Evolutionary conservation across 2,329 filamentous ascomycete species (phyloP).

Genomic region (Talaromyces sp.): DNA sequence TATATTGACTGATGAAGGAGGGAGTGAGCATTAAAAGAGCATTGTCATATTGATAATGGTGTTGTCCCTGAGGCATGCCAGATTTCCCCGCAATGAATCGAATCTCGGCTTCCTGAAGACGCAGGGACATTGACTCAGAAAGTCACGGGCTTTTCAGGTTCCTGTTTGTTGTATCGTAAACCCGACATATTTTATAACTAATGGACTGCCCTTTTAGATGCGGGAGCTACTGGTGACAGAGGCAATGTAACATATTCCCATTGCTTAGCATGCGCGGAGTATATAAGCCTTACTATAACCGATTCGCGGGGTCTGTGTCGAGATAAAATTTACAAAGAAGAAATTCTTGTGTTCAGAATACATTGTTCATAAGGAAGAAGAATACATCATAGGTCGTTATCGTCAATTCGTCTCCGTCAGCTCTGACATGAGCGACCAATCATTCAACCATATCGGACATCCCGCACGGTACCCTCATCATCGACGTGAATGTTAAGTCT

Average conservation of each 20-base stretch:
- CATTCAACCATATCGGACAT: constrained; percentile 43
- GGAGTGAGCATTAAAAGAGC: neutral
- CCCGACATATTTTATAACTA: no score
- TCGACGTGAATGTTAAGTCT: constrained; percentile 49
- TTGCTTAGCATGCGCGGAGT: neutral
- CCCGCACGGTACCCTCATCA: constrained; percentile 44
- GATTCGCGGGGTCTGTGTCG: neutral
- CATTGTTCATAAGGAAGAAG: neutral
- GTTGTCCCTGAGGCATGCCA: neutral
- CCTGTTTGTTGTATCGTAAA: no score
- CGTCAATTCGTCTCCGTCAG: neutral
- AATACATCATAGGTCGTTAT: neutral
- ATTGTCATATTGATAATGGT: neutral
- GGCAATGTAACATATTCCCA: neutral
- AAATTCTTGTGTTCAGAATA: neutral
- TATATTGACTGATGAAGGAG: neutral
- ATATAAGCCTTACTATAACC: neutral
- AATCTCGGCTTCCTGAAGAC: neutral
- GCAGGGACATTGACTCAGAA: no score
- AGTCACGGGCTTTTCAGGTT: no score
- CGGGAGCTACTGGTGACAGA: no score
- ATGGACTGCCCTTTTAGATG: no score
- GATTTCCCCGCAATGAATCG: neutral
- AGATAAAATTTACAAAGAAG: neutral
- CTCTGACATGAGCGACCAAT: neutral